Conservation (phyloP, 306 rosid species). For the Inga laurina region DNA sequence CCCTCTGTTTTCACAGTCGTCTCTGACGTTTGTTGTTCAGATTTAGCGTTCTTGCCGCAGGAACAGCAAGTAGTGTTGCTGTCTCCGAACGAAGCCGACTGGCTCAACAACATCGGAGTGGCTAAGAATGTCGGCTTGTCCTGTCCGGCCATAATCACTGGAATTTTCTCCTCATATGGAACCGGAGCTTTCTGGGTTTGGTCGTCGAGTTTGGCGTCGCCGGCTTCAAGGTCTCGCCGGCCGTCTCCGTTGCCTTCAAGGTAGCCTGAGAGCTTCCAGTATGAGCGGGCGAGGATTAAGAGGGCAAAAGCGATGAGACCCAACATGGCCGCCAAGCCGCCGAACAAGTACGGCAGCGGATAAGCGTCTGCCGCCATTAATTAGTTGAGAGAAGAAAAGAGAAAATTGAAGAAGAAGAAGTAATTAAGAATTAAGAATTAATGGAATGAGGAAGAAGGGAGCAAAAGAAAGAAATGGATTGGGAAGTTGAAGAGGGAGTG, state of each 20-base stretch:
- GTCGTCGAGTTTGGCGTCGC: slow-evolving; percentile 39
- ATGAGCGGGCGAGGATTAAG: slow-evolving; percentile 89
- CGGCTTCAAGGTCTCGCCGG: slow-evolving; percentile 66
- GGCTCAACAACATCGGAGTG: slow-evolving; percentile 66
- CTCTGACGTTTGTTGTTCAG: slow-evolving; percentile 36
- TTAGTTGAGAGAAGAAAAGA: not conserved
- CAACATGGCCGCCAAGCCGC: slow-evolving; percentile 92
- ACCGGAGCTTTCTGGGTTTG: slow-evolving; percentile 42
- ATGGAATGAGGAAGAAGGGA: not conserved
- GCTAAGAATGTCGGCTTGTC: slow-evolving; percentile 87
- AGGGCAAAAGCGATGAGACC: slow-evolving; percentile 98
- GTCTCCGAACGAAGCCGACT: slow-evolving; percentile 69
- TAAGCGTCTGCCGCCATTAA: slow-evolving; percentile 68
- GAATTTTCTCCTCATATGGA: slow-evolving; percentile 74
- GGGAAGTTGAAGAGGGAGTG: slow-evolving; percentile 39
- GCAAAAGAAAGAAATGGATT: slow-evolving; percentile 21
- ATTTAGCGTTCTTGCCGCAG: slow-evolving; percentile 43
- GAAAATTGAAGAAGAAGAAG: not conserved
- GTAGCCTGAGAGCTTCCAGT: slow-evolving; percentile 94
- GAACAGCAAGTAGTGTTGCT: slow-evolving; percentile 50
- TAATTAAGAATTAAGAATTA: not conserved
- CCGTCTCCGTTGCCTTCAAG: slow-evolving; percentile 48
- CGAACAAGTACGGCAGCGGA: slow-evolving; percentile 89
- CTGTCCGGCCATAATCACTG: slow-evolving; percentile 96
- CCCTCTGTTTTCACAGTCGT: slow-evolving; percentile 26